Evolutionary conservation across 2,329 filamentous ascomycete species (phyloP).

Genomic region (Thermothelomyces thermophilus): DNA sequence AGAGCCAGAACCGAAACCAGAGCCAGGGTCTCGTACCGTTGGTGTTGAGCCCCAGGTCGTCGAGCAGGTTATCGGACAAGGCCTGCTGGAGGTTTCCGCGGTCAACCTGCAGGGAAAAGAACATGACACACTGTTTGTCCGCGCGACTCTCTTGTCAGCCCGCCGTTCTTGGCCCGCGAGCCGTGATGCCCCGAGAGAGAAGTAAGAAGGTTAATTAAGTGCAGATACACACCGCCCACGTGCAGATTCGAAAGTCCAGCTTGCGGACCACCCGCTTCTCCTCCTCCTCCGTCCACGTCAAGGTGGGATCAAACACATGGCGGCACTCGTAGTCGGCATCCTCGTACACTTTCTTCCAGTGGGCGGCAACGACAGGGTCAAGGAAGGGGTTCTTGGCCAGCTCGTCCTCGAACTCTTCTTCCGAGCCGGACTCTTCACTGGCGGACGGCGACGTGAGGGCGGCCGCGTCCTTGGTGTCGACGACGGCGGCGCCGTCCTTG

Average conservation of each 20-base stretch:
- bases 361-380: conserved; percentile 13
- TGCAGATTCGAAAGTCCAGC: conserved; percentile 34
- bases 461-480: conserved; percentile 5
- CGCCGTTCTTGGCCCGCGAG: background rate
- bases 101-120: conserved; percentile 56
- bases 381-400: conserved; percentile 16
- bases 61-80: conserved; percentile 54
- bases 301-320: conserved; percentile 13
- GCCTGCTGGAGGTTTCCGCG: conserved; percentile 54
- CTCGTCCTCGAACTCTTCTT: conserved; percentile 8
- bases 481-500: conserved; percentile 6
- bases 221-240: conserved; percentile 35
- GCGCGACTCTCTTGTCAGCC: background rate
- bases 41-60: conserved; percentile 40
- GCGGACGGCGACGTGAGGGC: conserved; percentile 2
- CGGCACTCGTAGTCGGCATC: conserved; percentile 14
- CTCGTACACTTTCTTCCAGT: conserved; percentile 20
- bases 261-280: conserved; percentile 39
- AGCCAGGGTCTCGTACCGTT: conserved; percentile 31
- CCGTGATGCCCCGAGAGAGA: background rate
- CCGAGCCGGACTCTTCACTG: conserved; percentile 14
- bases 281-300: conserved; percentile 21
- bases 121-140: conserved; percentile 49
- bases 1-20: background rate
- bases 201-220: no score